A percentile compares a stretch with the other conserved stretches of the same genome.
Conservation (phyloP, 805 yeast genomes). For the Phaffomyces antillensis region DNA sequence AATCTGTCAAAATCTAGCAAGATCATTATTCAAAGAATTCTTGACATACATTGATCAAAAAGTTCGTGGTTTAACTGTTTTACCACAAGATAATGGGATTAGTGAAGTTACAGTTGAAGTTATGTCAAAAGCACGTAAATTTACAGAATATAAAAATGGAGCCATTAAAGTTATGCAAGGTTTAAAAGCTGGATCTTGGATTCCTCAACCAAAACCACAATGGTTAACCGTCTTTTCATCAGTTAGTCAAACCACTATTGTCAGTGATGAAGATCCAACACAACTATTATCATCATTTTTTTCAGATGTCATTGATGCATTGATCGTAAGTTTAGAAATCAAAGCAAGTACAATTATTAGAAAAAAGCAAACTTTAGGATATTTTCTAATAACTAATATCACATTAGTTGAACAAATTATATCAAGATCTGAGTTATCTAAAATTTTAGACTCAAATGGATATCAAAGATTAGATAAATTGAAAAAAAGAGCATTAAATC, state of each 20-base stretch:
- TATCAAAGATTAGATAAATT: conserved; percentile 56
- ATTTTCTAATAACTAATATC: conserved; percentile 61
- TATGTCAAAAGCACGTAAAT: conserved; percentile 56
- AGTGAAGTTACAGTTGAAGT: conserved; percentile 68
- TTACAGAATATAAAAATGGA: conserved; percentile 55
- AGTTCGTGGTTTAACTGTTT: conserved; percentile 35
- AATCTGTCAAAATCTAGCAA: conserved; percentile 25
- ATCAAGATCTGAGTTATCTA: conserved; percentile 48
- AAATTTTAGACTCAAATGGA: conserved; percentile 53
- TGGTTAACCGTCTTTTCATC: conserved; percentile 45
- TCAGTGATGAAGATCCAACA: conserved; percentile 35
- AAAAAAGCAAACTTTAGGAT: conserved; percentile 47
- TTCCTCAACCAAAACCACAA: conserved; percentile 50
- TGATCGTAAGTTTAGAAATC: conserved; percentile 57
- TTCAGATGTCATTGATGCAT: conserved; percentile 73
- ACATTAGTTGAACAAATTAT: conserved; percentile 69
- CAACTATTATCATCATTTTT: conserved; percentile 57
- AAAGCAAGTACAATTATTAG: conserved; percentile 35
- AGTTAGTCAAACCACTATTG: conserved; percentile 34
- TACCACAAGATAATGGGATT: conserved; percentile 65
- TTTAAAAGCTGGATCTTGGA: conserved; percentile 59
- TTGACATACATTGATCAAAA: conserved; percentile 48
- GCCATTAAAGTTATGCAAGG: conserved; percentile 41
- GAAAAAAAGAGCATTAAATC: conserved; percentile 64
- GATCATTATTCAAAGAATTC: conserved; percentile 46